Base-by-base conservation (phyloP, 2,329 filamentous ascomycete genomes). In the Orbilia ellipsospora region DNA sequence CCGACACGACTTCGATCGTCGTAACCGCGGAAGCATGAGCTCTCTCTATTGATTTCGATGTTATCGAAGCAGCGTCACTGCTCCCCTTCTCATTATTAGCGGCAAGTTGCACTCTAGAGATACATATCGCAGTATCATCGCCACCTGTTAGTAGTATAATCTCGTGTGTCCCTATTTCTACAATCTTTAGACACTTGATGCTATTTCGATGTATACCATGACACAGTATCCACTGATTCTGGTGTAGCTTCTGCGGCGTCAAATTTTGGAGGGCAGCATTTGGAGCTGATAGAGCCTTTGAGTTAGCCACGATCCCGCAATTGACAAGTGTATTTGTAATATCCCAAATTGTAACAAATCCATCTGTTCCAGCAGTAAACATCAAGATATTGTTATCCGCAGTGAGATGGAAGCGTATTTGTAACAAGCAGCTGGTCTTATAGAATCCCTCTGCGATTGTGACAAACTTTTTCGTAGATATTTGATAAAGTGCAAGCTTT, bases 361-460 rank as follows among this genome's bases (percentile, higher is more conserved):
- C 94, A 80, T 98, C 94, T 0, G 94, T 97, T 1, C 91, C 90
- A 0, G 90, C 88, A 1, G 92, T 93, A 18, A 93, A 81, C 23
- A 91, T 82, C 6, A 84, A 77, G 0, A 79, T 76, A 0, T 70
- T 79, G 1, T 80, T 78, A 10, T 48, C 31, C 10, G 18, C n/a
- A 13, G 23, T 83, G 1, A 72, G 40, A 12, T 78, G 74, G n/a
- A 75, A 75, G 1, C 20, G 20, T 54, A 75, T 65, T 45, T 75
- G 72, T 12, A 78, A 63, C 28, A 79, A 54, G 60, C 78, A 79
- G 1, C 83, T 84, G 0, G 85, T 85, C 61, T 84, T 82, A 77
- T 87, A 87, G 8, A 81, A 80, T 2, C 83, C 84, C 13, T 76
- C 78, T 1, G 80, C 78, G 8, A 84, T 68, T 4, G 83, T 73